phyloP scores from a whole-genome alignment of 257 asterid species.

The Ophiorrhiza pumila region DNA sequence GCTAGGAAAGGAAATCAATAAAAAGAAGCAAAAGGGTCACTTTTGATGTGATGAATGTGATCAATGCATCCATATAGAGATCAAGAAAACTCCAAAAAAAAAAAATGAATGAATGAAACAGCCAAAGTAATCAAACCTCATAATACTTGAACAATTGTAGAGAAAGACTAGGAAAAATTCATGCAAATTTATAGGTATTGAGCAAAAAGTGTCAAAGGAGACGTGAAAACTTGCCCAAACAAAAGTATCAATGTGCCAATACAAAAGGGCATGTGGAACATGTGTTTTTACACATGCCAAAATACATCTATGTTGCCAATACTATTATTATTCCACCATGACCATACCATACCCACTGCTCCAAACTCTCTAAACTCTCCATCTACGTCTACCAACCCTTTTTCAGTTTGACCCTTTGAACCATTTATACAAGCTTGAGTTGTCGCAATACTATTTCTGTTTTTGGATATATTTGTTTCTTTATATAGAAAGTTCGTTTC shows the following conservation, averaged over 20 bases:
- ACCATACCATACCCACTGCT: background rate
- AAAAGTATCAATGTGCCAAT: background rate
- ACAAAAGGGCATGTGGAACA: conserved; percentile 11
- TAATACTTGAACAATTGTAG: background rate
- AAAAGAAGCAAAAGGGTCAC: background rate
- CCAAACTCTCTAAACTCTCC: background rate
- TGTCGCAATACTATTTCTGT: background rate
- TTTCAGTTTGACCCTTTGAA: no score
- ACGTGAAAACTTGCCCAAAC: background rate
- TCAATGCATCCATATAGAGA: no score
- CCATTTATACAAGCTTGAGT: background rate
- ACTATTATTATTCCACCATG: background rate
- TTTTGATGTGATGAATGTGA: background rate
- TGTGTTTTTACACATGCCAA: conserved; percentile 4
- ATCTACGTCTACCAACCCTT: no score
- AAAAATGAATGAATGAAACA: background rate
- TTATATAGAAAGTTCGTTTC: conserved; percentile 1
- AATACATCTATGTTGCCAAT: background rate
- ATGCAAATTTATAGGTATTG: background rate
- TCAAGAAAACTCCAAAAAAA: background rate
- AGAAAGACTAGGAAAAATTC: background rate
- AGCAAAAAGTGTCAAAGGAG: background rate
- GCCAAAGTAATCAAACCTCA: background rate
- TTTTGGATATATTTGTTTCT: background rate
- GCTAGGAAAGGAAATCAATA: no score